Evolutionary conservation across 2,329 filamentous ascomycete genomes (phyloP).

Genomic region (Amphichorda felina): DNA sequence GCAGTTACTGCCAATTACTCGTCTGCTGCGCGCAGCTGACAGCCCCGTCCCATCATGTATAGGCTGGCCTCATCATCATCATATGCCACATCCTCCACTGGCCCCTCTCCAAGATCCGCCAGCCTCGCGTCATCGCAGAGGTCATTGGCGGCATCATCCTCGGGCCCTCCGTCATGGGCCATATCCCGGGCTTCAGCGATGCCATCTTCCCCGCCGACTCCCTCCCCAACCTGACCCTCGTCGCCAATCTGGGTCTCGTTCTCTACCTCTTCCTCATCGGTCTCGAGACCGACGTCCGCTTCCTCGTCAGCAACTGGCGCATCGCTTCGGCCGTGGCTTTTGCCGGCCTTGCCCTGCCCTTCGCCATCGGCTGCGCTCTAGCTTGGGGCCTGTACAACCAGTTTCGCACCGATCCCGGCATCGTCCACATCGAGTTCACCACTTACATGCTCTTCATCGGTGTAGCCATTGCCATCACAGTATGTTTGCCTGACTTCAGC

Average conservation of each 20-base stretch:
- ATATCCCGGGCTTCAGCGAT: constrained; percentile 64
- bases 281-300: constrained; percentile 72
- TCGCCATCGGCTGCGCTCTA: constrained; percentile 69
- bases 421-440: constrained; percentile 33
- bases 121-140: constrained; percentile 75
- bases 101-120: constrained; percentile 64
- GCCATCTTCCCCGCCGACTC: constrained; percentile 68
- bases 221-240: constrained; percentile 63
- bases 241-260: constrained; percentile 73
- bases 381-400: constrained; percentile 71
- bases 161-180: constrained; percentile 79
- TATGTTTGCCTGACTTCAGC: constrained; percentile 5
- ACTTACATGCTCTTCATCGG: constrained; percentile 67
- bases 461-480: constrained; percentile 83
- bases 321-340: constrained; percentile 67
- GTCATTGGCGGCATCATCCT: constrained; percentile 77
- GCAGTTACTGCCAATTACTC: constrained; percentile 7
- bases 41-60: background rate
- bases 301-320: constrained; percentile 70
- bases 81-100: constrained; percentile 50
- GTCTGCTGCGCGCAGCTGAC: background rate
- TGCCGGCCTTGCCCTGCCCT: constrained; percentile 71
- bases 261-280: constrained; percentile 83
- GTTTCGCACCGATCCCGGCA: constrained; percentile 39
- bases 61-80: constrained; percentile 33